Evolutionary conservation across 352 stramenopile species (phyloP), one percentile per base, ranked within the genome.

Genomic region (Phytophthora agathidicida): DNA sequence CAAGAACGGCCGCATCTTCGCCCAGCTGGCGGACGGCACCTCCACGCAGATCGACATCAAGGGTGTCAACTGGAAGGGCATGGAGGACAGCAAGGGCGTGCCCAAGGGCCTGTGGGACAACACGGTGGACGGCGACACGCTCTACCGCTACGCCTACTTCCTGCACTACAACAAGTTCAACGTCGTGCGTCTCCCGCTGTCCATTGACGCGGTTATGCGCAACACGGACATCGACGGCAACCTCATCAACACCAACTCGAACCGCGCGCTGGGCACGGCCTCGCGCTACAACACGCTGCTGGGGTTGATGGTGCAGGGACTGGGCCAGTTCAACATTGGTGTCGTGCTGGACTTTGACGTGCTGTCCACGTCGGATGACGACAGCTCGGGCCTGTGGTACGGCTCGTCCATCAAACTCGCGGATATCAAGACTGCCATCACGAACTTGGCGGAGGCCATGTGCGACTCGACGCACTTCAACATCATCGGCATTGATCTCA

Each of bases 401-500:
- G 82, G 83, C 52, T 72, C 72, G 64, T 85, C 83, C 27, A 91
- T 95, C 58, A 78, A 79, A 50, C 44, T 92, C 7, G 56, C 52
- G 7, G 83, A 95, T 38, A 93, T 90, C 65, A 81, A 93, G 68
- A 78, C 64, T 6, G 80, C 86, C n/a, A 91, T 95, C 67, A 73
- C 80, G 43, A 90, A 77, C 44, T 61, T 95, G 33, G 72, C 81
- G 7, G 69, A 78, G 30, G 78, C 73, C 26, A 65, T 95, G 42
- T 95, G 86, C 58, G 77, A 93, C 60, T 75, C 68, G 45, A 90
- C 83, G 55, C 82, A 95, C 67, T 95, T 83, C 37, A 95, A 95
- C 63, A 75, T 95, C 42, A 89, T 95, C 38, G 86, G 86, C 16
- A 77, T 95, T 49, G 86, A 95, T 31, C 75, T 95, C 19, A 95